A percentile compares a stretch with the other conserved stretches of the same genome.
Evolutionary conservation across 73 alveolate genomes (phyloP).

Genomic region (Stentor roeselii): DNA sequence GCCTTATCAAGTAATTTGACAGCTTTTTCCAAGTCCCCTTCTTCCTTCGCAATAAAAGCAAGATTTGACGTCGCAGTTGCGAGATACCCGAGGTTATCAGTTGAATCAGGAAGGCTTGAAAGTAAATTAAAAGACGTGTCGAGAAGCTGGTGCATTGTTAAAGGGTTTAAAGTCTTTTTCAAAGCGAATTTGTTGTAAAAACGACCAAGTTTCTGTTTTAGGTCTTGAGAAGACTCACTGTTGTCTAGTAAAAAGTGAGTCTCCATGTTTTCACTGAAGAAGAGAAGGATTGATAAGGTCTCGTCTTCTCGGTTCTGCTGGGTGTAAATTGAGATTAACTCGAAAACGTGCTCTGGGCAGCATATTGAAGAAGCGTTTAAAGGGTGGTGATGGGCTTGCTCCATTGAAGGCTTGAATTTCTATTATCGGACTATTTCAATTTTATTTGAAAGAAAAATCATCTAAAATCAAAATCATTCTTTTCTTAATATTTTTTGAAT

Average conservation of each 20-base stretch:
- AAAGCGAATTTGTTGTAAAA: not conserved
- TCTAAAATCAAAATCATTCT: no score
- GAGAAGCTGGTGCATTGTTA: not conserved
- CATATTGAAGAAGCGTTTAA: constrained; percentile 11
- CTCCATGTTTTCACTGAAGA: constrained; percentile 2
- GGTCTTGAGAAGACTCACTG: not conserved
- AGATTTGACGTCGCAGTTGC: constrained; percentile 19
- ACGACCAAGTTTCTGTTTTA: not conserved
- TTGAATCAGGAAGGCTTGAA: constrained; percentile 7
- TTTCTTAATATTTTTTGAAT: not conserved
- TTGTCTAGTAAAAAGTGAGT: constrained; percentile 15
- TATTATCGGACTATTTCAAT: not conserved
- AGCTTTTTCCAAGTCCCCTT: constrained; percentile 28
- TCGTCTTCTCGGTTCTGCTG: constrained; percentile 7
- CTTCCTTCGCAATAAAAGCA: not conserved
- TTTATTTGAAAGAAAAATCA: not conserved
- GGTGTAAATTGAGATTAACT: constrained; percentile 6
- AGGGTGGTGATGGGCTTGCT: constrained; percentile 21
- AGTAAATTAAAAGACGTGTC: not conserved
- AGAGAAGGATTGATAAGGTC: not conserved
- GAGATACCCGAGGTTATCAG: not conserved
- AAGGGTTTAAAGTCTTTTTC: not conserved
- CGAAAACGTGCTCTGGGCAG: constrained; percentile 24
- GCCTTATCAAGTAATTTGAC: not conserved
- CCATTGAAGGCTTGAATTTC: not conserved